Base-by-base conservation (phyloP, 306 rosid genomes). In the Trifolium repens region DNA sequence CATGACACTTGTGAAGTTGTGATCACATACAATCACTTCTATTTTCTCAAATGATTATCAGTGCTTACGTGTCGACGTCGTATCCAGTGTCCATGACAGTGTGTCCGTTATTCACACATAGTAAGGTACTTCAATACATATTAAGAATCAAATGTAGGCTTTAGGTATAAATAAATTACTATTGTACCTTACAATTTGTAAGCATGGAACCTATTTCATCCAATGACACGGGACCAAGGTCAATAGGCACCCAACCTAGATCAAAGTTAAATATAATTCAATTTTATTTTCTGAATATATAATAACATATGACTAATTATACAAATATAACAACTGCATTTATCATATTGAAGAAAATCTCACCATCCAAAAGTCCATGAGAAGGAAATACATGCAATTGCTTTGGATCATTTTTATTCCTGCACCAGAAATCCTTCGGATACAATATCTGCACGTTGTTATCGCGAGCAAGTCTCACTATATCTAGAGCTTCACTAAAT, bases 391-490 rank as follows among this genome's bases (percentile, higher is more conserved):
- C 43, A 76, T 85, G 78, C 80, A 88, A 60, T 82, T 85, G 73
- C 71, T 72, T 78, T 27, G 88, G 83, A 82, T 85, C 65, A 75
- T 40, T 19, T 47, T 82, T 82, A 73, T 81, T 89, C 79, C 71
- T 72, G 74, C 98, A 91, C 98, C 84, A 94, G 77, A 90, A 94
- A 68, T 91, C 97, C 74, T 87, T 86, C 22, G 98, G 98, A 80
- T 69, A 86, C 32, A 90, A 46, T 80, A 94, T 85, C 75, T 83
- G 81, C 53, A 90, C 60, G 30, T 85, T 80, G 79, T 82, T 85
- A 69, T 87, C 71, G 6, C 47, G 78, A 66, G 92, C 85, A 79
- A 81, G 83, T 78, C 72, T 89, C 67, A 89, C 79, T 43, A 90
- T 57, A 37, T 91, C 79, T 65, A 72, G 75, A 81, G 96, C 93